These are phyloP conservation scores for Allantophomopsis cytisporea DNA, from an alignment of 2,329 filamentous ascomycete genomes.

Conservation along the genomic window DNA sequence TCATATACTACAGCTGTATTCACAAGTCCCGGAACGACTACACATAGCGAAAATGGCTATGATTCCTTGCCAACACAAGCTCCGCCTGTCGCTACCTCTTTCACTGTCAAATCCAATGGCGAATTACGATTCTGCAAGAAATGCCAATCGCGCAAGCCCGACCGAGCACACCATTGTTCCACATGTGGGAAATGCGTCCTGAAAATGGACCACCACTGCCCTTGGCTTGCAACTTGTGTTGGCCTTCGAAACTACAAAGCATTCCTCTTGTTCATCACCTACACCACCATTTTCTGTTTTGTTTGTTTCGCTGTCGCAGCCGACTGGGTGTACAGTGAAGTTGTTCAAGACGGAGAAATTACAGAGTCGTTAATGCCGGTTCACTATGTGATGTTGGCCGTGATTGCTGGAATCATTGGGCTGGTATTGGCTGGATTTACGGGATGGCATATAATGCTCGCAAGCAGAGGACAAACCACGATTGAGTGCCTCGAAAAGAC, in stretches of 20 bases:
- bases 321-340: slow-evolving; percentile 75
- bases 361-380: slow-evolving; percentile 71
- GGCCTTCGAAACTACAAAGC: slow-evolving; percentile 92
- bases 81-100: slow-evolving; percentile 47
- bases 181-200: slow-evolving; percentile 88
- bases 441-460: slow-evolving; percentile 78
- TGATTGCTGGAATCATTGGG: slow-evolving; percentile 82
- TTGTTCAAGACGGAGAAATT: slow-evolving; percentile 57
- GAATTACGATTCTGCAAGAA: slow-evolving; percentile 91
- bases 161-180: slow-evolving; percentile 93
- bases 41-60: slow-evolving; percentile 50
- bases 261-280: slow-evolving; percentile 84
- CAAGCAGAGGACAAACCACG: slow-evolving; percentile 70
- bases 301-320: slow-evolving; percentile 65
- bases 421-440: slow-evolving; percentile 84
- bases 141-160: slow-evolving; percentile 86
- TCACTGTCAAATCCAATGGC: slow-evolving; percentile 88
- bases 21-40: slow-evolving; percentile 69
- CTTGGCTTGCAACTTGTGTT: slow-evolving; percentile 93
- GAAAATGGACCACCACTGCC: slow-evolving; percentile 99
- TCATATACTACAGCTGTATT: slow-evolving; percentile 91
- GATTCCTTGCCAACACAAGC: slow-evolving; percentile 68
- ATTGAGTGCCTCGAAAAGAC: slow-evolving; percentile 96
- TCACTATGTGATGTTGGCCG: slow-evolving; percentile 79
- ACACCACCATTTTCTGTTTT: slow-evolving; percentile 78